These are phyloP conservation scores for Colletotrichum echinochloae DNA, from an alignment of 2,329 filamentous ascomycete species.

Conservation along the genomic window DNA sequence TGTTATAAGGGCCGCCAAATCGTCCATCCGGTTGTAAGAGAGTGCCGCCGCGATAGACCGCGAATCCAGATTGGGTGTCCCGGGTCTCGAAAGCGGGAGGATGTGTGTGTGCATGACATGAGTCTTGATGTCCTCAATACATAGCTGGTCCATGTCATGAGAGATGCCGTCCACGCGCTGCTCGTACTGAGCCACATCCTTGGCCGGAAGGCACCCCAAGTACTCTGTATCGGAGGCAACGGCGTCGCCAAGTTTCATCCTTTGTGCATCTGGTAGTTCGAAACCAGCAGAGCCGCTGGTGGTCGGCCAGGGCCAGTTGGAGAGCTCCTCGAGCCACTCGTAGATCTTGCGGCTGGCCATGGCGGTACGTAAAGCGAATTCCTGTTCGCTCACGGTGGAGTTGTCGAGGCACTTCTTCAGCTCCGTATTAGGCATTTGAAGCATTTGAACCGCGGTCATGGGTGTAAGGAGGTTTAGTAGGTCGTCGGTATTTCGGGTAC, in stretches of 20 bases:
- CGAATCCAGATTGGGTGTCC: slow-evolving; percentile 59
- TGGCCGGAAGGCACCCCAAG: slow-evolving; percentile 77
- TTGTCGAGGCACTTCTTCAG: slow-evolving; percentile 71
- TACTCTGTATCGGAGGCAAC: slow-evolving; percentile 56
- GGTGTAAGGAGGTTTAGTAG: slow-evolving; percentile 73
- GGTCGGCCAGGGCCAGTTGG: slow-evolving; percentile 68
- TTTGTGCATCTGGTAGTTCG: slow-evolving; percentile 58
- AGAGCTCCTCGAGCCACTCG: slow-evolving; percentile 78
- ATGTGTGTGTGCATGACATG: slow-evolving; percentile 88
- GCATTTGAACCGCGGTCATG: slow-evolving; percentile 69
- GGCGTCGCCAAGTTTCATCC: slow-evolving; percentile 52
- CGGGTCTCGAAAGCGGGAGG: slow-evolving; percentile 67
- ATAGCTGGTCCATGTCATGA: slow-evolving; percentile 74
- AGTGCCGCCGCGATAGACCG: slow-evolving; percentile 56
- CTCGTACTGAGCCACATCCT: slow-evolving; percentile 76
- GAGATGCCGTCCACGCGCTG: slow-evolving; percentile 79
- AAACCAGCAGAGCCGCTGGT: slow-evolving; percentile 65
- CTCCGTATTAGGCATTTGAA: slow-evolving; percentile 64
- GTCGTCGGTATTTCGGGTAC: slow-evolving; percentile 64
- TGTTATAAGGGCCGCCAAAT: slow-evolving; percentile 90
- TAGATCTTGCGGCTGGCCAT: slow-evolving; percentile 77
- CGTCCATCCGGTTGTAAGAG: slow-evolving; percentile 80
- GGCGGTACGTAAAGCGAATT: slow-evolving; percentile 78
- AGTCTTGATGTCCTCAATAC: slow-evolving; percentile 88
- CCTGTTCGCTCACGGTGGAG: slow-evolving; percentile 74